Evolutionary conservation across 169 alveolate genomes (phyloP), one percentile per base, ranked within the genome.

Genomic region (Babesia caballi): DNA sequence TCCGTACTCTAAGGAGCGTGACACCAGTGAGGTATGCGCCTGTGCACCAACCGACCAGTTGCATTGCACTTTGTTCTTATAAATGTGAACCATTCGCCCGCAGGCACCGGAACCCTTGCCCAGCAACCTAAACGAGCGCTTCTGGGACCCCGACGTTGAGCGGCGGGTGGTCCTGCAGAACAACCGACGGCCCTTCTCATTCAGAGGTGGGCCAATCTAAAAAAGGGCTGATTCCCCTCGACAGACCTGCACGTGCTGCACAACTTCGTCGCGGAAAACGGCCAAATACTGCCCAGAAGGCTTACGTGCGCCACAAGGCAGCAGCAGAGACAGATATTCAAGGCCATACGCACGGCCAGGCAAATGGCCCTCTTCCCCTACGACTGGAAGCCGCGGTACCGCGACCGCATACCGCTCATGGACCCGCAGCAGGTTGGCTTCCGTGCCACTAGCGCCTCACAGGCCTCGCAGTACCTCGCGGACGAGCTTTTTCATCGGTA

Each of bases 341-440:
- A 80, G 72, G 89, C 94, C 6, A 91, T 91, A 44, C 73, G 89
- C 27, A 72, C 69, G 61, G 95, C 94, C 17, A 73, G 95, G 14
- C 76, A 87, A 50, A 85, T 91, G 95, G 95, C 94, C 46, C 65
- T 91, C 11, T 83, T 89, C 52, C 95, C 95, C 4, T 90, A 84
- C 52, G 94, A 91, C 68, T 83, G 93, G 83, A 89, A 87, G 41
- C 95, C 95, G 4, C 51, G 87, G 21, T 71, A 63, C 27, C 76
- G 87, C 38, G 93, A 91, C 40, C 56, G 80, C 33, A 91, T 91
- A 52, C 95, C 95, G 19, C 49, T 91, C 27, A 85, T 91, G 91
- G 92, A 91, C 66, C 95, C 95, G 1, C 42, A 50, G 50, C 82
- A 77, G 76, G 76, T 83, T 19, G 49, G 50, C 21, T 5, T 27